Conservation (phyloP, 495 filamentous ascomycete species). For the Aspergillus ellipticus region DNA sequence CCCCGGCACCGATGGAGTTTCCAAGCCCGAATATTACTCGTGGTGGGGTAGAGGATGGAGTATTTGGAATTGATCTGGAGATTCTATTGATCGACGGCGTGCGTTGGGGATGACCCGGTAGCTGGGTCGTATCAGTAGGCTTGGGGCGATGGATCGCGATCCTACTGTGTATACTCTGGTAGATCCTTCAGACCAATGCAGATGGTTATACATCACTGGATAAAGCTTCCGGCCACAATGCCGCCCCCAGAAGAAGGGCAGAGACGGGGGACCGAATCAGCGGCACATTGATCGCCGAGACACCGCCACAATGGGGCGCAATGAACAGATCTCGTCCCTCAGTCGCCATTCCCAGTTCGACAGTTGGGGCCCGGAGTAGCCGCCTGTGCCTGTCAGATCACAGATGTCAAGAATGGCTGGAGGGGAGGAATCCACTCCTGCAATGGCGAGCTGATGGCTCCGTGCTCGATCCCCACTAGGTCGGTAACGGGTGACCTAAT, state of each 20-base stretch:
- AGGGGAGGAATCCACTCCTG: background rate
- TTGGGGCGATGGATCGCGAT: conserved; percentile 1
- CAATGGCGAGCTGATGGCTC: conserved; percentile 9
- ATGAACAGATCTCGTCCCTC: background rate
- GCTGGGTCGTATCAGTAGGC: conserved; percentile 10
- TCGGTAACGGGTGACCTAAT: background rate
- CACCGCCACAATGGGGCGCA: background rate
- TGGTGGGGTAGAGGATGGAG: conserved; percentile 3
- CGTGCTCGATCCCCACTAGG: conserved; percentile 1
- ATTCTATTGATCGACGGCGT: conserved; percentile 16
- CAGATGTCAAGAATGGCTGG: background rate
- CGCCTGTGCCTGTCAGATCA: background rate
- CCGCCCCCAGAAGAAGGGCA: too few relatives aligned
- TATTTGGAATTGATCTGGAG: conserved; percentile 17
- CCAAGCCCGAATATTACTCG: background rate
- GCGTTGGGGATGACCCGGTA: conserved; percentile 19
- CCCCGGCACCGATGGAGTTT: background rate
- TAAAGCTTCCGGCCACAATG: background rate
- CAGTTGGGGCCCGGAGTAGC: background rate
- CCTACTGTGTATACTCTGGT: background rate
- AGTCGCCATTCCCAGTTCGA: background rate
- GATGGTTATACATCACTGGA: background rate
- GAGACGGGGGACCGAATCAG: too few relatives aligned
- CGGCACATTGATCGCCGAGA: background rate
- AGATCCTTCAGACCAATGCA: background rate